Percentiles rank a stretch among this genome's conserved stretches.
Conservation (phyloP, 2,329 filamentous ascomycete species). For the Pseudogymnoascus sp. region DNA sequence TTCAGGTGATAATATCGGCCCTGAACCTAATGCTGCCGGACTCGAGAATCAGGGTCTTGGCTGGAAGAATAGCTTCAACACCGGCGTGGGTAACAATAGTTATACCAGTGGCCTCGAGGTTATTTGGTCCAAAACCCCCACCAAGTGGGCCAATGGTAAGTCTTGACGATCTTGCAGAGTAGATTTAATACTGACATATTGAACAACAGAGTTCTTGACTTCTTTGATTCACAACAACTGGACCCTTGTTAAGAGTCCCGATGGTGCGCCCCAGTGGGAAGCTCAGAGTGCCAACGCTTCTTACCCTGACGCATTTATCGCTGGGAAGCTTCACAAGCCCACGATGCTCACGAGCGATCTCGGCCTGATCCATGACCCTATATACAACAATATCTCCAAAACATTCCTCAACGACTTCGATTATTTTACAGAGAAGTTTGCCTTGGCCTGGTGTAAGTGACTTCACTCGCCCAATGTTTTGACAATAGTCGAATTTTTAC, state of each 20-base stretch:
- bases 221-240: constrained; percentile 55
- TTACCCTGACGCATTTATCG: constrained; percentile 48
- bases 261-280: constrained; percentile 51
- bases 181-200: neutral
- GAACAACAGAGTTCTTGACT: constrained; percentile 39
- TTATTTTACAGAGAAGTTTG: constrained; percentile 46
- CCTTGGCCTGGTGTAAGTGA: constrained; percentile 36
- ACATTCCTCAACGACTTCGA: constrained; percentile 37
- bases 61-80: constrained; percentile 45
- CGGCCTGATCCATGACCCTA: constrained; percentile 47
- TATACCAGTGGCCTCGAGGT: constrained; percentile 53
- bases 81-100: constrained; percentile 47
- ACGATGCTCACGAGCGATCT: constrained; percentile 52
- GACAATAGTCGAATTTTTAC: neutral
- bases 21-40: constrained; percentile 44
- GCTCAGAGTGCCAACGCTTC: constrained; percentile 38
- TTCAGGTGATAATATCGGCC: constrained; percentile 42
- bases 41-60: constrained; percentile 47
- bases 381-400: constrained; percentile 48
- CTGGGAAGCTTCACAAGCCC: constrained; percentile 46
- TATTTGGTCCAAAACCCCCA: constrained; percentile 51
- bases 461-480: neutral
- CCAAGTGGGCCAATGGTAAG: constrained; percentile 46
- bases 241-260: constrained; percentile 49
- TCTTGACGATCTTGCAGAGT: neutral